Evolutionary conservation across 2,329 filamentous ascomycete species (phyloP), one percentile per base, ranked within the genome.

Genomic region (Fusarium nygamai): DNA sequence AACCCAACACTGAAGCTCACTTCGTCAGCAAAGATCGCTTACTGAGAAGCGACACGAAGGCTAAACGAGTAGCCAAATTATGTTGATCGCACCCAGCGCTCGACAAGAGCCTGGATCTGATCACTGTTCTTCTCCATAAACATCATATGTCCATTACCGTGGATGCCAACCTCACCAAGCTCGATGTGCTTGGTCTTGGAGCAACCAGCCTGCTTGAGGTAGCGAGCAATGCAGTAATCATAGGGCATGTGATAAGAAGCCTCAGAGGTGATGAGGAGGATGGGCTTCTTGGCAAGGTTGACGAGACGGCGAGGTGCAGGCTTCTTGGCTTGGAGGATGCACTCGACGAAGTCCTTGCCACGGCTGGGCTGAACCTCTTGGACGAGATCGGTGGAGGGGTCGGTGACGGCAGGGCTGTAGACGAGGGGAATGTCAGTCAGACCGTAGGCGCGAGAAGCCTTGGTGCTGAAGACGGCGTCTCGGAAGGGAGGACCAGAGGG

Each of bases 401-500:
- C 62, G 1, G 61, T 61, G 31, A 76, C 82, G 1, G 82, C 74
- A 4, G 87, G 87, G 4, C 78, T 79, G 74, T 87, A 90, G 1
- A 82, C 83, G 24, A 90, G 63, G 1, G 85, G 84, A 27, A 86
- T 83, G 53, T 86, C 83, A 6, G 86, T 83, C 22, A 89, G 73
- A 9, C 87, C 88, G 72, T 82, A 90, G 6, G 81, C 73, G 2
- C 83, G 78, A 5, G 81, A 77, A 0, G 81, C 67, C 2, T 67
- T 76, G 27, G 74, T 81, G 44, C 50, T n/a, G 33, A 85, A 82
- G 48, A 83, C 76, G 9, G 80, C 81, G 8, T 87, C 84, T 33
- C 72, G 78, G 75, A 88, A 88, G 0, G 85, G 86, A 24, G 86
- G 86, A 0, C 86, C 86, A 0, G 80, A 81, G 1, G 86, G 86